Percentiles rank a stretch among this genome's conserved stretches.
Conservation (phyloP, 2,329 filamentous ascomycete genomes). For the Penicillium occitanis region DNA sequence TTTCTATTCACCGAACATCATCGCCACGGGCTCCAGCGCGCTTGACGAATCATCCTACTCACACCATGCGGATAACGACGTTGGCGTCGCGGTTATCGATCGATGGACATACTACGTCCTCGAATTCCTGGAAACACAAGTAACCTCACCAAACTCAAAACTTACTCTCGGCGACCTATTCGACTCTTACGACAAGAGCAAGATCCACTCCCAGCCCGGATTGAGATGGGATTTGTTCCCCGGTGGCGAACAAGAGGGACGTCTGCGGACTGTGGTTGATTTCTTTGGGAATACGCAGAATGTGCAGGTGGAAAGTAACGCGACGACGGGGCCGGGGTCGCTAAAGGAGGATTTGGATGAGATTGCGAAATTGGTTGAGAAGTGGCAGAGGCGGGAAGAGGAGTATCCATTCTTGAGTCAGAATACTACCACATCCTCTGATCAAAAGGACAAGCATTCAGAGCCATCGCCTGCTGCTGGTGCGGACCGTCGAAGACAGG, state of each 20-base stretch:
- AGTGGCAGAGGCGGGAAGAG: conserved; percentile 44
- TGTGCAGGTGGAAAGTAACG: conserved; percentile 75
- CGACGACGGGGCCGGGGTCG: conserved; percentile 52
- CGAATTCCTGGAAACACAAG: conserved; percentile 89
- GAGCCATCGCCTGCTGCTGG: conserved; percentile 27
- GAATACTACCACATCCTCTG: conserved; percentile 21
- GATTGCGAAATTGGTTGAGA: conserved; percentile 63
- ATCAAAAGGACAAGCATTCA: background rate
- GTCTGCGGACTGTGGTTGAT: conserved; percentile 82
- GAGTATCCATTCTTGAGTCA: conserved; percentile 31
- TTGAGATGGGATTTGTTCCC: conserved; percentile 94
- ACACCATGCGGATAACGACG: conserved; percentile 96
- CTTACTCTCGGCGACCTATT: conserved; percentile 92
- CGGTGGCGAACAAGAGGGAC: conserved; percentile 73
- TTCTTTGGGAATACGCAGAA: conserved; percentile 99
- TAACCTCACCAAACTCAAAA: conserved; percentile 81
- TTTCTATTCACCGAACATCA: conserved; percentile 96
- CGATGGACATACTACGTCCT: conserved; percentile 98
- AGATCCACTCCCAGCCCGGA: conserved; percentile 91
- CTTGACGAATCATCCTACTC: conserved; percentile 96
- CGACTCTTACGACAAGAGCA: conserved; percentile 89
- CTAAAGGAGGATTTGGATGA: conserved; percentile 71
- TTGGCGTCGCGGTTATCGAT: conserved; percentile 96
- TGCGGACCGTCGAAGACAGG: conserved; percentile 28
- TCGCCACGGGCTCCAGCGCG: conserved; percentile 94